These are phyloP conservation scores for Xylaria sp. DNA, from an alignment of 2,329 filamentous ascomycete species.

Conservation along the genomic window DNA sequence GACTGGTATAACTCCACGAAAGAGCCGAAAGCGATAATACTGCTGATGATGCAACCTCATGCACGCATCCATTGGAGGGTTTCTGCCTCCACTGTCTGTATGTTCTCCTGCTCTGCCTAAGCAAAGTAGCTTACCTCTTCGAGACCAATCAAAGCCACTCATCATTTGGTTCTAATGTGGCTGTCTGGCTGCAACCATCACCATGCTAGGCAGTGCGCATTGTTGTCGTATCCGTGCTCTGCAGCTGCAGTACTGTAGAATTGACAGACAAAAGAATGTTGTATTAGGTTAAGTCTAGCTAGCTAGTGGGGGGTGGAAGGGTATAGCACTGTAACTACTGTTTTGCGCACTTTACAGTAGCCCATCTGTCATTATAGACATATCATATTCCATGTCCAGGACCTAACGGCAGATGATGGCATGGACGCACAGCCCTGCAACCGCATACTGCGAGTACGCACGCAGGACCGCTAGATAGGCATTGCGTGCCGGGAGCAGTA, in stretches of 20 bases:
- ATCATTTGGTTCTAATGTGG: slow-evolving; percentile 19
- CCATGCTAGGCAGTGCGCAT: slow-evolving; percentile 2
- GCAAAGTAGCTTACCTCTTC: not conserved
- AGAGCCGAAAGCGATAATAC: not conserved
- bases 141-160: slow-evolving; percentile 34
- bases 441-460: not conserved
- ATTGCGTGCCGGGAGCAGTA: not conserved
- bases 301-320: too few species aligned
- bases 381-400: slow-evolving; percentile 21
- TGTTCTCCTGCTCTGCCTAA: slow-evolving; percentile 18
- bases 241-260: not conserved
- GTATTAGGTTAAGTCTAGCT: too few species aligned
- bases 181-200: slow-evolving; percentile 11
- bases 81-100: slow-evolving; percentile 5
- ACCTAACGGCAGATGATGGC: not conserved
- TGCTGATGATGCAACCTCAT: slow-evolving; percentile 3
- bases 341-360: not conserved
- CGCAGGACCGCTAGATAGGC: not conserved
- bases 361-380: slow-evolving; percentile 5
- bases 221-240: slow-evolving; percentile 21
- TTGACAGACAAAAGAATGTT: too few species aligned
- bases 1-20: not conserved
- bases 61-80: slow-evolving; percentile 2
- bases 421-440: not conserved
- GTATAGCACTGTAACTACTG: too few species aligned